Conservation (phyloP, 352 stramenopile genomes). For the Pythium brachiatum region DNA sequence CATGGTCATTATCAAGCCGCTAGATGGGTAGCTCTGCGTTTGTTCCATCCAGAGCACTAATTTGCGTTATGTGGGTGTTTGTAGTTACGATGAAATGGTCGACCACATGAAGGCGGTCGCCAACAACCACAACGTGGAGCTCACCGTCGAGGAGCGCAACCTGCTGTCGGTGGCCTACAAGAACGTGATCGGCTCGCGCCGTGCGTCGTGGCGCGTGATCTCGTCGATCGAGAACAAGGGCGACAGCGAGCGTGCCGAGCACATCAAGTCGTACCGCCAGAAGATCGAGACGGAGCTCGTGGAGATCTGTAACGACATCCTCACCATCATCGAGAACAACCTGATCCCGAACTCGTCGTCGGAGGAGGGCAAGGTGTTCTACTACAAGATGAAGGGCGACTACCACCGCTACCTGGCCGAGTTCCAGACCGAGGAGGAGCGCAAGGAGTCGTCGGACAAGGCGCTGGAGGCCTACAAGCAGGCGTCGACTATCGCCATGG, state of each 20-base stretch:
- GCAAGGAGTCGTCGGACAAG: constrained; percentile 92
- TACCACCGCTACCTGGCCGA: constrained; percentile 99
- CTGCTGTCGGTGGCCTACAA: constrained; percentile 94
- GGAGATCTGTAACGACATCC: constrained; percentile 97
- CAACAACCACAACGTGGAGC: constrained; percentile 93
- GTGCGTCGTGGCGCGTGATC: constrained; percentile 98
- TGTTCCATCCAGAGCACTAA: neutral
- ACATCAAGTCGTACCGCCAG: constrained; percentile 93
- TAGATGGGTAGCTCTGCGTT: neutral
- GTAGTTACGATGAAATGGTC: constrained; percentile 91
- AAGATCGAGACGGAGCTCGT: constrained; percentile 96
- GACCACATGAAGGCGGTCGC: constrained; percentile 99
- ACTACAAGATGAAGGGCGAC: constrained; percentile 99
- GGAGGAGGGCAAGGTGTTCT: constrained; percentile 99
- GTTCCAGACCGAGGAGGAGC: constrained; percentile 96
- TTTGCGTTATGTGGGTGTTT: neutral
- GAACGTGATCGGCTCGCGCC: constrained; percentile 98
- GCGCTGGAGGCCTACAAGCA: constrained; percentile 79
- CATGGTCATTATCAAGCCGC: neutral
- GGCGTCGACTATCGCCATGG: constrained; percentile 90
- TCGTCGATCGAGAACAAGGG: constrained; percentile 99
- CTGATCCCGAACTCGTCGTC: constrained; percentile 97
- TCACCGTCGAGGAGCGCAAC: constrained; percentile 99
- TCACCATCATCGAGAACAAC: constrained; percentile 97
- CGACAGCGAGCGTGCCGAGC: constrained; percentile 87